These are phyloP conservation scores for Alternaria infectoria DNA, from an alignment of 2,329 filamentous ascomycete genomes.

Conservation along the genomic window DNA sequence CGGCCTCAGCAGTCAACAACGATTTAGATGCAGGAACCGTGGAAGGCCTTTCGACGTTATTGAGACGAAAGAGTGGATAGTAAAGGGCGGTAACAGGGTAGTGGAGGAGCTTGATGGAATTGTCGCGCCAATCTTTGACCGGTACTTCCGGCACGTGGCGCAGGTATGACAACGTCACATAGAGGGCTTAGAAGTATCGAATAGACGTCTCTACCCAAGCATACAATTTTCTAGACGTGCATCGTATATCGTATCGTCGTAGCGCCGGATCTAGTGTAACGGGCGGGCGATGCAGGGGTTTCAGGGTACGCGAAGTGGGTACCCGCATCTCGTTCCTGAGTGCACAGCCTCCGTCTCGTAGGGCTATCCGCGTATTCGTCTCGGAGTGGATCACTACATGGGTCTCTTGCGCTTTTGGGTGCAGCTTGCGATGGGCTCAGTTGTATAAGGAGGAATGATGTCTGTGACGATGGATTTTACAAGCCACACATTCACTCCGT, in stretches of 20 bases:
- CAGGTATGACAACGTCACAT: background rate
- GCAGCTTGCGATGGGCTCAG: background rate
- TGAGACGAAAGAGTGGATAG: background rate
- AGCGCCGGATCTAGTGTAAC: background rate
- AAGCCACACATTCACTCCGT: background rate
- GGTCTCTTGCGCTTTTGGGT: background rate
- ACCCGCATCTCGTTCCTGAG: background rate
- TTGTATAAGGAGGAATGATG: background rate
- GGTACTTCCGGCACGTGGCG: background rate
- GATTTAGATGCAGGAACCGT: background rate
- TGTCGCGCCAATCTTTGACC: background rate
- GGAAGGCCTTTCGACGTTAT: rapidly evolving
- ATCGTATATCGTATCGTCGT: background rate
- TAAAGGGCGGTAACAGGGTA: background rate
- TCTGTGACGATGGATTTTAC: background rate
- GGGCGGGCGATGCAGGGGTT: background rate
- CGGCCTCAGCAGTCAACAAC: background rate
- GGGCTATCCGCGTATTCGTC: background rate
- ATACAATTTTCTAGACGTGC: background rate
- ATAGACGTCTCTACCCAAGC: background rate
- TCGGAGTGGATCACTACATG: background rate
- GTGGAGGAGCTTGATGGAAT: background rate
- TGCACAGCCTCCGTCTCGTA: background rate
- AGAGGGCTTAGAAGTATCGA: background rate
- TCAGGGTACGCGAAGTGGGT: background rate